A percentile compares a stretch with the other conserved stretches of the same genome.
phyloP scores from a whole-genome alignment of 208 protist genomes.

The Jaenimonas drosophilae region DNA sequence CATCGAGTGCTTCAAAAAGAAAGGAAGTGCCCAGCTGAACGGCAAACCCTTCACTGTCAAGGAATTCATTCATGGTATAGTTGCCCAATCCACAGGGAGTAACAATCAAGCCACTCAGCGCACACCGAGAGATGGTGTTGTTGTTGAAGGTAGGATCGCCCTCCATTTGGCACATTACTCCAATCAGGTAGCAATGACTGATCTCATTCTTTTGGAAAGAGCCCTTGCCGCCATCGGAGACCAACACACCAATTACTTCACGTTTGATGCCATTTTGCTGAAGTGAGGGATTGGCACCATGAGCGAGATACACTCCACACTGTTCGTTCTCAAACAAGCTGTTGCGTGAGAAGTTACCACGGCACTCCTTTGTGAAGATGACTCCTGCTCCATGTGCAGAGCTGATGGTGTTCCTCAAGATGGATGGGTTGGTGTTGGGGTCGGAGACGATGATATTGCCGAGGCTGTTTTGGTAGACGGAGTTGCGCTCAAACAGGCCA shows the following conservation, averaged over 20 bases:
- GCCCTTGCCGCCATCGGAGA: conserved; percentile 52
- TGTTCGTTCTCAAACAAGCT: conserved; percentile 56
- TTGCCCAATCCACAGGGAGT: conserved; percentile 34
- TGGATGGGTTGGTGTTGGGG: conserved; percentile 33
- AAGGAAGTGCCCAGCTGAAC: conserved; percentile 60
- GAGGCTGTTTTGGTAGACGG: conserved; percentile 44
- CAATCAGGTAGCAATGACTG: conserved; percentile 42
- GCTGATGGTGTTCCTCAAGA: conserved; percentile 40
- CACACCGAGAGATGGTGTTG: conserved; percentile 38
- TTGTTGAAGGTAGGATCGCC: conserved; percentile 39
- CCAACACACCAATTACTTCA: conserved; percentile 58
- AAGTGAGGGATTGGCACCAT: conserved; percentile 32
- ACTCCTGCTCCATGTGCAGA: conserved; percentile 50
- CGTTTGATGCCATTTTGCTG: conserved; percentile 32
- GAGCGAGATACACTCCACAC: conserved; percentile 50
- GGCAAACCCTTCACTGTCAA: conserved; percentile 63
- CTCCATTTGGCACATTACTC: conserved; percentile 47
- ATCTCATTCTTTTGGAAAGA: conserved; percentile 46
- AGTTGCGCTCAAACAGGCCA: conserved; percentile 66
- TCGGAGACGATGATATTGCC: conserved; percentile 64
- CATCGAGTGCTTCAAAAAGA: conserved; percentile 28
- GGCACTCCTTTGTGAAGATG: conserved; percentile 23
- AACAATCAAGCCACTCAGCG: conserved; percentile 47
- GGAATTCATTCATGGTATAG: conserved; percentile 46
- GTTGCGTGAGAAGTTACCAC: conserved; percentile 45